Base-by-base conservation (phyloP, 257 asterid genomes). In the Ajuga chamaepitys region DNA sequence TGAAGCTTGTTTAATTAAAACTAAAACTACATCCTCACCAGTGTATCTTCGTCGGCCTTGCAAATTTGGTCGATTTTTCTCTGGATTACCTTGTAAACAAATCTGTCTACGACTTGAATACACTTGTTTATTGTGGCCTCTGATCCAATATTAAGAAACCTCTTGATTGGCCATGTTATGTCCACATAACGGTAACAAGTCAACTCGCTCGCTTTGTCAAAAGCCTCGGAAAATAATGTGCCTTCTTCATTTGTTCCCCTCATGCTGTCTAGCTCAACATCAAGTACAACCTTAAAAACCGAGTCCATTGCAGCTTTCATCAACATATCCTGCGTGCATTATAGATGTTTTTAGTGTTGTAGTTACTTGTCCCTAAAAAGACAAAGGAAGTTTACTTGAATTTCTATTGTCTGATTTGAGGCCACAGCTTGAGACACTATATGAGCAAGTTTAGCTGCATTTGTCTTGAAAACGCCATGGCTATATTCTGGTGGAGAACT, bases 291-390 rank as follows among this genome's bases (percentile, higher is more conserved):
- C 78, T 77, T 82, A 60, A 87, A 82, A 38, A 85, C 85, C 9
- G 95, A 84, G 73, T 87, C 95, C 38, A 87, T 44, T 3, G 91
- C 76, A 24, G 86, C 73, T 75, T 81, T 87, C 95, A 84, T 84
- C 70, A 87, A 80, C 73, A 82, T 58, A 57, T 76, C 95, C 95
- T 86, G 88, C 64, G 54, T 40, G 41, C 34, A 6, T 4, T 47
- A n/a, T n/a, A n/a, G n/a, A n/a, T n/a, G n/a, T n/a, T n/a, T n/a
- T n/a, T n/a, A n/a, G n/a, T n/a, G n/a, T n/a, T n/a, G n/a, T n/a
- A n/a, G n/a, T n/a, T n/a, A n/a, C n/a, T n/a, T n/a, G n/a, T n/a
- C n/a, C n/a, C n/a, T n/a, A n/a, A n/a, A n/a, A n/a, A n/a, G n/a
- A n/a, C 20, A 0, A 34, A 10, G 25, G 26, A 5, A 11, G 13